phyloP scores from a whole-genome alignment of 768 basidiomycete genomes.

The Psilocybe cyanescens region DNA sequence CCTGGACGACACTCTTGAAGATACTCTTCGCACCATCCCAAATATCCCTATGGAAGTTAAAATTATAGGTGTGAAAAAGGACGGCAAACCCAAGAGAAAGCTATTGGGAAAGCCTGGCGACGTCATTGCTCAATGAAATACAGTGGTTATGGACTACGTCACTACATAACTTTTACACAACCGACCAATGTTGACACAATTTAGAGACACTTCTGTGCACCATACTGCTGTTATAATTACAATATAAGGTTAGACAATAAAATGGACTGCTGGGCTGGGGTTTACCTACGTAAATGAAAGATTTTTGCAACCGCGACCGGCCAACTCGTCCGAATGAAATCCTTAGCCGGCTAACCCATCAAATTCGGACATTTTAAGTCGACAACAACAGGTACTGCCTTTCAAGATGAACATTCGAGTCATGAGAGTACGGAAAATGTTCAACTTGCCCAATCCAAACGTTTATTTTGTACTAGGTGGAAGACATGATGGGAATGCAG shows the following conservation, averaged over 20 bases:
- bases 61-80: conserved; percentile 44
- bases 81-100: conserved; percentile 48
- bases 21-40: conserved; percentile 30
- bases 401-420: conserved; percentile 48
- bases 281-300: too few species aligned
- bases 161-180: too few species aligned
- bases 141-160: not conserved
- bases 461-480: conserved; percentile 53
- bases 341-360: not conserved
- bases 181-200: too few species aligned
- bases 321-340: not conserved
- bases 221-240: too few species aligned
- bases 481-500: conserved; percentile 94
- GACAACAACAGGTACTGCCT: not conserved
- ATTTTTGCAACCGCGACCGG: not conserved
- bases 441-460: conserved; percentile 5
- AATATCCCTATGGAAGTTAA: conserved; percentile 41
- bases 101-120: conserved; percentile 47
- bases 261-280: too few species aligned
- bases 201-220: too few species aligned
- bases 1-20: conserved; percentile 42
- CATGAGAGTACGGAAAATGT: conserved; percentile 35
- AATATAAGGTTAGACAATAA: too few species aligned
- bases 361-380: not conserved
- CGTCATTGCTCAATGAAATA: conserved; percentile 40